Conservation (phyloP, 331 rosid species). For the Dryas integrifolia region DNA sequence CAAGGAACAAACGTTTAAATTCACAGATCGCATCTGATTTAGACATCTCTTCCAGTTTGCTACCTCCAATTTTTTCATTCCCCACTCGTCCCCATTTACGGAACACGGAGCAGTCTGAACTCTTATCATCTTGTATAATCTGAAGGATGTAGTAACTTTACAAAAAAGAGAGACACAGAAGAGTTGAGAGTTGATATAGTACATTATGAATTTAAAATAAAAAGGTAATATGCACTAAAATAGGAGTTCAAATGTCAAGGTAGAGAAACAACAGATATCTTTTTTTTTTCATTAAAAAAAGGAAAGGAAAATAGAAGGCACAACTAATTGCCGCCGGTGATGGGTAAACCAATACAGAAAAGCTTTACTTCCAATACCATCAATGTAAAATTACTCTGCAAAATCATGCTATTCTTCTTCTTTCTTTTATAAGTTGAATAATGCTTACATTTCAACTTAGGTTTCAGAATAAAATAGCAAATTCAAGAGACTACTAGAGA, state of each 20-base stretch:
- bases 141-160: slow-evolving; percentile 86
- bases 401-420: neutral
- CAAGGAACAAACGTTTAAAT: slow-evolving; percentile 81
- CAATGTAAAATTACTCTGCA: neutral
- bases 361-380: neutral
- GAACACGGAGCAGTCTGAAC: slow-evolving; percentile 70
- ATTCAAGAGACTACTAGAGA: neutral
- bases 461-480: neutral
- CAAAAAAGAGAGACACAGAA: slow-evolving; percentile 18
- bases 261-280: neutral
- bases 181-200: neutral
- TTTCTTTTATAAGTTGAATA: neutral
- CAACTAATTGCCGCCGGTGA: neutral
- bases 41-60: slow-evolving; percentile 60
- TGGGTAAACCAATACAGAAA: neutral
- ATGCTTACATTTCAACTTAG: neutral
- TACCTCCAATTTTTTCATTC: slow-evolving; percentile 83
- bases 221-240: slow-evolving; percentile 3
- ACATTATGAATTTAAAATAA: neutral
- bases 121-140: slow-evolving; percentile 86
- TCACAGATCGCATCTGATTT: slow-evolving; percentile 73
- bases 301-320: too few species aligned
- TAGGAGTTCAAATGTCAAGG: neutral
- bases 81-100: slow-evolving; percentile 99
- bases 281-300: neutral